Conservation (phyloP, 2,329 filamentous ascomycete species). For the Zymoseptoria crescenta region DNA sequence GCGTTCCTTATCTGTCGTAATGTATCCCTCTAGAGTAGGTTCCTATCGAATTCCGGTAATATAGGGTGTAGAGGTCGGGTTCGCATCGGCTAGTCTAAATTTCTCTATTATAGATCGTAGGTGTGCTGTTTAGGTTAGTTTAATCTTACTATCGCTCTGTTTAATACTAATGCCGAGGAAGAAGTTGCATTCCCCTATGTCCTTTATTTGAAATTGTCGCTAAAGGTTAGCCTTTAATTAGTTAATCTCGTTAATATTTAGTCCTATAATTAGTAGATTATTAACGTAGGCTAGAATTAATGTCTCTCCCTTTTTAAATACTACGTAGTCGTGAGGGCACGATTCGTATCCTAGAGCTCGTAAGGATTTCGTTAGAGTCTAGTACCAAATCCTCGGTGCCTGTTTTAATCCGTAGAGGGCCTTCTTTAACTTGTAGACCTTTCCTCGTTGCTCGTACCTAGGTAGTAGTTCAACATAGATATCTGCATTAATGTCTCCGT, state of each 20-base stretch:
- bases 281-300: conserved; percentile 1
- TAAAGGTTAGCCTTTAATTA: too few relatives aligned
- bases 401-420: too few relatives aligned
- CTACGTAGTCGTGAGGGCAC: not conserved
- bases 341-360: not conserved
- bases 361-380: not conserved
- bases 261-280: not conserved
- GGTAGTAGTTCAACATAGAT: too few relatives aligned
- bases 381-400: conserved; percentile 3
- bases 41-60: not conserved
- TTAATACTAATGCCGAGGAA: too few relatives aligned
- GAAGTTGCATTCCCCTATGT: too few relatives aligned
- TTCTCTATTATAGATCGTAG: not conserved
- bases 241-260: not conserved
- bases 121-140: not conserved
- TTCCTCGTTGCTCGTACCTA: too few relatives aligned
- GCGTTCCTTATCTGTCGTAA: not conserved
- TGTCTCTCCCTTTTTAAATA: not conserved
- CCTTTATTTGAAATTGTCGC: too few relatives aligned
- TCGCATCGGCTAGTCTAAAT: not conserved
- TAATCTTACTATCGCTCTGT: not conserved
- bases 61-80: not conserved
- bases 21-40: not conserved
- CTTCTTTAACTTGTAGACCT: too few relatives aligned
- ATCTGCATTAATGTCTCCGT: too few relatives aligned